Conservation (phyloP, 805 yeast species). For the Metschnikowia henanensis region DNA sequence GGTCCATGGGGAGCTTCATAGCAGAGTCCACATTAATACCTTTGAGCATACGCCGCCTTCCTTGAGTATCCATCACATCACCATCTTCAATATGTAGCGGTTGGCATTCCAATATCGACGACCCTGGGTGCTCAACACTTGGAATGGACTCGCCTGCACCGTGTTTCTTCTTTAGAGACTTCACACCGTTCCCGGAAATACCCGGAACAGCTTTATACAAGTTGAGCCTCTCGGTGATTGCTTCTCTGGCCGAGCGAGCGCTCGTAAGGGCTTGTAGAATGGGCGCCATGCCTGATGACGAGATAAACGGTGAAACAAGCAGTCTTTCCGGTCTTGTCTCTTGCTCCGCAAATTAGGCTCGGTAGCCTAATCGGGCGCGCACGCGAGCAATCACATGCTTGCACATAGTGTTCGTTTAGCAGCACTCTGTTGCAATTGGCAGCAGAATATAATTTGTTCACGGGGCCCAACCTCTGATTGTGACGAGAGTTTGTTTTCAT, state of each 20-base stretch:
- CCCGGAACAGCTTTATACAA: slow-evolving; percentile 29
- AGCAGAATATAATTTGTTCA: neutral
- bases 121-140: slow-evolving; percentile 8
- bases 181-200: slow-evolving; percentile 27
- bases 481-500: too few species aligned
- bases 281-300: slow-evolving; percentile 5
- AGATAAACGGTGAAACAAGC: neutral
- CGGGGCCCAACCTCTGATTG: too few species aligned
- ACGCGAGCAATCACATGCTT: slow-evolving; percentile 3
- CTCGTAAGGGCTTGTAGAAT: slow-evolving; percentile 4
- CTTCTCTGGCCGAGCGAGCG: slow-evolving; percentile 5
- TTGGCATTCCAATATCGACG: slow-evolving; percentile 19
- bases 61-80: slow-evolving; percentile 54
- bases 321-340: too few species aligned
- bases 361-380: slow-evolving; percentile 3
- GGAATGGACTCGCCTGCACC: slow-evolving; percentile 14
- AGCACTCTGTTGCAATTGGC: too few species aligned
- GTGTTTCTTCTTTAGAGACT: slow-evolving; percentile 26
- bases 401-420: too few species aligned
- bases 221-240: slow-evolving; percentile 26
- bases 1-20: slow-evolving; percentile 65
- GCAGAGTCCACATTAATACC: slow-evolving; percentile 84
- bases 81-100: slow-evolving; percentile 49
- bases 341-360: slow-evolving; percentile 2
- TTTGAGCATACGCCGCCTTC: slow-evolving; percentile 61